phyloP scores from a whole-genome alignment of 2,329 filamentous ascomycete species.

The Penicillium sp. region DNA sequence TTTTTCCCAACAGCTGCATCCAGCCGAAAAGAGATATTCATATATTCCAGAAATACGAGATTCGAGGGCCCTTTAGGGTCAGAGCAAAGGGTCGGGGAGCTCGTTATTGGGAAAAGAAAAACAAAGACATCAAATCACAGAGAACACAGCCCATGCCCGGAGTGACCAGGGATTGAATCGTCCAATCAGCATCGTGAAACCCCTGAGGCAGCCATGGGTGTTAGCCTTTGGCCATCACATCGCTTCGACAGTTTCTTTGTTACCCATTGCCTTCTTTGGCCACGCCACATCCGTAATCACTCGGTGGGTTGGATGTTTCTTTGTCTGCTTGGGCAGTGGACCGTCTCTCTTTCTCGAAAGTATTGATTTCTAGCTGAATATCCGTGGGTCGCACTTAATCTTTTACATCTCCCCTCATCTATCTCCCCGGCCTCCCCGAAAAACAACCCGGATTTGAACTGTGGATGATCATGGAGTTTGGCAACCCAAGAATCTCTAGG shows the following conservation, averaged over 20 bases:
- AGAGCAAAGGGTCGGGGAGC: neutral
- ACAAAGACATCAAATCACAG: neutral
- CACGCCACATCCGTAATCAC: conserved; percentile 14
- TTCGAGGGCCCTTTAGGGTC: too few species aligned
- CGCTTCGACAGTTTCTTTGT: conserved; percentile 20
- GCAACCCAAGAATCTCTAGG: conserved; percentile 14
- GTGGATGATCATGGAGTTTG: conserved; percentile 16
- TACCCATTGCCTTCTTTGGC: conserved; percentile 12
- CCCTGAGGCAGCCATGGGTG: conserved; percentile 14
- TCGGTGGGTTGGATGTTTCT: conserved; percentile 14
- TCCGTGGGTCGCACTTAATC: conserved; percentile 16
- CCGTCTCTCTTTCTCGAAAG: neutral
- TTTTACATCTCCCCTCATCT: neutral
- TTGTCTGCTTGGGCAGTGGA: conserved; percentile 12
- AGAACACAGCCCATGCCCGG: neutral
- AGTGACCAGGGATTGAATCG: conserved; percentile 4
- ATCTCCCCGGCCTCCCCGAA: conserved; percentile 21
- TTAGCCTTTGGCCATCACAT: conserved; percentile 7
- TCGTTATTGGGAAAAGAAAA: neutral
- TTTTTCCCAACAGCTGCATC: neutral
- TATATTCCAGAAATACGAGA: neutral
- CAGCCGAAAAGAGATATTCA: neutral
- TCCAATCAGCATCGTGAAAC: conserved; percentile 10
- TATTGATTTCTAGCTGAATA: conserved; percentile 10
- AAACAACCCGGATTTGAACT: neutral